Evolutionary conservation across 2,329 filamentous ascomycete species (phyloP), one percentile per base, ranked within the genome.

Genomic region (Penicillium sp.): DNA sequence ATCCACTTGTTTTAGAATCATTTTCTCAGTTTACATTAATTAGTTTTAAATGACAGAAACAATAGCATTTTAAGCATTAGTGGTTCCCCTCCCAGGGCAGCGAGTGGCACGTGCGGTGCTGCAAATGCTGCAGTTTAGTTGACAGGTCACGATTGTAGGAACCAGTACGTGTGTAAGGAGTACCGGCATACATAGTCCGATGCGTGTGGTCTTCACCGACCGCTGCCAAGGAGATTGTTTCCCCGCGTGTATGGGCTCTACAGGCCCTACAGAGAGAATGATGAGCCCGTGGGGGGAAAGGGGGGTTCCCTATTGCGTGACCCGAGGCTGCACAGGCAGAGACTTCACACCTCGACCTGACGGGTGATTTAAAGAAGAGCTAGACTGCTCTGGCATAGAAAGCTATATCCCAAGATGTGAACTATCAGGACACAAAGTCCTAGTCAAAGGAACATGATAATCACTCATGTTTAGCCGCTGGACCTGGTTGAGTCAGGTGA

Each of bases 1-100:
- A 63, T 66, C 63, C 61, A 64, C 59, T 61, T 53, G 53, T 52
- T 46, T 29, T 46, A 21, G 41, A n/a, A 39, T 39, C 10, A 12
- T 39, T 39, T 21, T 39, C 5, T 39, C 18, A 21, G 6, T 13
- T 21, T 39, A 21, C 36, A 3, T 18, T 29, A 45, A n/a, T 45
- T 29, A 45, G 16, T 45, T 21, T 15, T 33, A 12, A 45, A 21
- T 29, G 26, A 6, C 28, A 33, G 31, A 10, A 4, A 18, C 18
- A 21, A 13, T 13, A 39, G 16, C 16, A 39, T 42, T 9, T 33
- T 28, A 16, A 41, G 33, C 38, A 34, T 47, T 31, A 29, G 28
- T 29, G 16, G 41, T 18, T 39, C 43, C 24, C 24, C 34, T 12
- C 52, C 49, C 47, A 46, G 55, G 49, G 43, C 52, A 50, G 43